These are phyloP conservation scores for Celoporthe dispersa DNA, from an alignment of 2,329 filamentous ascomycete species.

Conservation along the genomic window DNA sequence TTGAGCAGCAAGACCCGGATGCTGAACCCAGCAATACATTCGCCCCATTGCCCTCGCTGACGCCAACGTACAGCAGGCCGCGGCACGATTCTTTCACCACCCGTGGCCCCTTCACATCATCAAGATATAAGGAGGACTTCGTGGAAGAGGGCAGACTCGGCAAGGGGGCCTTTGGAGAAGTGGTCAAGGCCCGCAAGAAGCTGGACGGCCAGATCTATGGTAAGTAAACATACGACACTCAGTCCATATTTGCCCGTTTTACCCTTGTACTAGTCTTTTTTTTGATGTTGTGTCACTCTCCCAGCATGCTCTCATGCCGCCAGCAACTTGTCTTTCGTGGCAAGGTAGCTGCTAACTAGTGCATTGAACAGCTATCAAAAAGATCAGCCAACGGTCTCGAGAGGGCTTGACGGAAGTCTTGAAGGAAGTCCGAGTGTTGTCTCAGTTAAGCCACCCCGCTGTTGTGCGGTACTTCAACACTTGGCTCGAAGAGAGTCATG, in stretches of 20 bases:
- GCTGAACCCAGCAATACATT: constrained; percentile 38
- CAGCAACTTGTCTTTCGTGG: not conserved
- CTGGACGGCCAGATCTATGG: constrained; percentile 89
- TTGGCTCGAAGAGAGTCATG: constrained; percentile 79
- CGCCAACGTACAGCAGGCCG: constrained; percentile 48
- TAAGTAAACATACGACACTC: not conserved
- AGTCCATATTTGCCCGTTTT: not conserved
- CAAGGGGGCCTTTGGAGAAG: constrained; percentile 93
- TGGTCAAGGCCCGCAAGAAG: constrained; percentile 93
- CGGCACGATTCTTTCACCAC: constrained; percentile 65
- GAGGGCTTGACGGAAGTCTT: constrained; percentile 80
- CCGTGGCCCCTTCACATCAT: constrained; percentile 64
- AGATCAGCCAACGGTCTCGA: constrained; percentile 83
- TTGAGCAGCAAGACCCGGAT: constrained; percentile 51
- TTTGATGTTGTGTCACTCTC: not conserved
- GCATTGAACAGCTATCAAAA: constrained; percentile 70
- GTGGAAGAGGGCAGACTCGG: constrained; percentile 87
- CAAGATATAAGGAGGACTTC: constrained; percentile 87
- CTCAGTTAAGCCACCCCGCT: constrained; percentile 87
- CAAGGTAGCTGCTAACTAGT: not conserved
- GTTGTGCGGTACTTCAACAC: constrained; percentile 92
- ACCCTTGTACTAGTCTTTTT: no score
- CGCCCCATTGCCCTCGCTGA: constrained; percentile 48
- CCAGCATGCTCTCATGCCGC: not conserved
- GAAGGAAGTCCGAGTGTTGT: constrained; percentile 85